Base-by-base conservation (phyloP, 2,329 filamentous ascomycete genomes). In the Fusarium tanahbumbuense region DNA sequence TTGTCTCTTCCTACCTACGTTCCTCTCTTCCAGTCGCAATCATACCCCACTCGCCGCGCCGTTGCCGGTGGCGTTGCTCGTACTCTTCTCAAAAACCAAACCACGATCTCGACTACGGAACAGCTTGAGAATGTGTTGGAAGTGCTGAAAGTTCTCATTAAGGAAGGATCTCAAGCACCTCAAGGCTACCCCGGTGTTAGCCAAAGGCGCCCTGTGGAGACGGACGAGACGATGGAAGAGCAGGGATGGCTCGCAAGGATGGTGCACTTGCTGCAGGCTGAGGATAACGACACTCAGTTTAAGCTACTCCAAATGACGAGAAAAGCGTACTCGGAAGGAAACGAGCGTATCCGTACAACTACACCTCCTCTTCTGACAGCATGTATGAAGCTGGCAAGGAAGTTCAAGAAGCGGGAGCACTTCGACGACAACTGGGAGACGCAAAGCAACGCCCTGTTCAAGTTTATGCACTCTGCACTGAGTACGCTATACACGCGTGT, bases 141-240 rank as follows among this genome's bases (percentile, higher is more conserved):
- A 72, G 90, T 97, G 32, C 84, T 98, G 52, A 93, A 93, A 72
- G 96, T 99, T 1, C 84, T 99, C 37, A 96, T 99, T 78, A 96
- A 94, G 74, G 96, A 99, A 81, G 94, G 95, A 15, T 91, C 92
- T 16, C 94, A 97, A 75, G 85, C 91, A 56, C 89, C 93, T n/a
- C 87, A 89, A 48, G 93, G 93, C 30, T 98, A 98, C 75, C 91
- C 94, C 1, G 93, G 93, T 6, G 89, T 92, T 41, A 89, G 92
- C 8, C 92, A 95, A 76, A 87, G 93, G 68, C 90, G 93, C 67
- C 88, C 83, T 0, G 79, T 87, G 48, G 97, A 99, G 83, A 98
- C 96, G 1, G 96, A 99, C 67, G 97, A 99, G 83, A 98, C 95
- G 0, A 90, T 98, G 76, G 95, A 99, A 81, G 96, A 99, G 82